Percentiles rank a stretch among this genome's conserved stretches.
phyloP scores from a whole-genome alignment of 2,329 filamentous ascomycete species.

The Stemphylium lycopersici region DNA sequence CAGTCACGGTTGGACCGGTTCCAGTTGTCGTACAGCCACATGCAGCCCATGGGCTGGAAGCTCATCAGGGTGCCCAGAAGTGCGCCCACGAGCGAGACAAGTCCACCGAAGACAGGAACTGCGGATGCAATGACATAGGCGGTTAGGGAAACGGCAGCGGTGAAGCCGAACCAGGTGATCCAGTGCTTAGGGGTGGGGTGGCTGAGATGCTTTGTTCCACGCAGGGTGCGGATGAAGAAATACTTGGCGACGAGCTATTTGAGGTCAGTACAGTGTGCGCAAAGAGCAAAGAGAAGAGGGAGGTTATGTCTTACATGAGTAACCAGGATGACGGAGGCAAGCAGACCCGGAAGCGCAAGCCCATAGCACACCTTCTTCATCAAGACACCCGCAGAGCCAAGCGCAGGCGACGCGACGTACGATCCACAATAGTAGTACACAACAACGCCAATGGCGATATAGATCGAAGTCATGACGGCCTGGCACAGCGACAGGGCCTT shows the following conservation, averaged over 20 bases:
- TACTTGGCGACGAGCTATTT: conserved; percentile 32
- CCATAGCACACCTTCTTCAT: conserved; percentile 71
- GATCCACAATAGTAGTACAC: conserved; percentile 71
- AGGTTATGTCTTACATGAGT: conserved; percentile 23
- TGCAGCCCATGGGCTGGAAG: conserved; percentile 36
- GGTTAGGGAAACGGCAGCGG: conserved; percentile 20
- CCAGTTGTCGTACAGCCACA: conserved; percentile 41
- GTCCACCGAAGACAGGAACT: conserved; percentile 36
- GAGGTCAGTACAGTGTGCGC: neutral
- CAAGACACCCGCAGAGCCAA: conserved; percentile 64
- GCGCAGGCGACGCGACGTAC: conserved; percentile 67
- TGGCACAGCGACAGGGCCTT: conserved; percentile 65
- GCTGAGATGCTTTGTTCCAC: conserved; percentile 68
- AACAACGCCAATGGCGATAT: conserved; percentile 69
- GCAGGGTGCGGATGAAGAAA: conserved; percentile 71
- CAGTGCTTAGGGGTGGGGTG: conserved; percentile 34
- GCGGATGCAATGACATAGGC: conserved; percentile 35
- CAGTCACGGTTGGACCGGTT: conserved; percentile 9
- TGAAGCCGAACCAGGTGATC: conserved; percentile 34
- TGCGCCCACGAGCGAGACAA: conserved; percentile 34
- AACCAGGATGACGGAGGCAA: conserved; percentile 32
- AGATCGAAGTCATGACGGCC: conserved; percentile 64
- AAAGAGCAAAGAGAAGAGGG: neutral
- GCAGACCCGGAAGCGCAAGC: conserved; percentile 62
- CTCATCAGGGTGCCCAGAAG: conserved; percentile 36